These are phyloP conservation scores for Calocera cornea DNA, from an alignment of 768 basidiomycete species.

Conservation along the genomic window DNA sequence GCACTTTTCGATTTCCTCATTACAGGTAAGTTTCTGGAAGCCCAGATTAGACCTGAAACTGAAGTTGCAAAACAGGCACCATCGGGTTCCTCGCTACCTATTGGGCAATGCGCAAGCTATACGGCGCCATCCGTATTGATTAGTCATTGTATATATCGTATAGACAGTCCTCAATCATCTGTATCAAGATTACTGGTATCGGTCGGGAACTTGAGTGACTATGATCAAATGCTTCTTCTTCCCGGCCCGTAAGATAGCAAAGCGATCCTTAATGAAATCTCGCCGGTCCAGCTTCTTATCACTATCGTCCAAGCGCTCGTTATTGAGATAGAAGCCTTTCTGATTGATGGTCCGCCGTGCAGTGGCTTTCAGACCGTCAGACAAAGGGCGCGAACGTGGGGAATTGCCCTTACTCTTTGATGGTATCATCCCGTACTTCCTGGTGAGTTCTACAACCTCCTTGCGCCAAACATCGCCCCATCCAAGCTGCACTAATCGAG, in stretches of 20 bases:
- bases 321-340: slow-evolving; percentile 65
- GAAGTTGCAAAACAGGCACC: slow-evolving; percentile 38
- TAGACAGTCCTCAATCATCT: not conserved
- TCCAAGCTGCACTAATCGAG: slow-evolving; percentile 41
- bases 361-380: slow-evolving; percentile 29
- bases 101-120: slow-evolving; percentile 77
- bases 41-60: not conserved
- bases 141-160: slow-evolving; percentile 17
- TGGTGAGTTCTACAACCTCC: slow-evolving; percentile 48
- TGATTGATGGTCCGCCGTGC: slow-evolving; percentile 49
- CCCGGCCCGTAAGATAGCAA: slow-evolving; percentile 59
- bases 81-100: slow-evolving; percentile 86
- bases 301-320: slow-evolving; percentile 38
- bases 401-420: slow-evolving; percentile 44
- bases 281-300: slow-evolving; percentile 29
- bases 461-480: slow-evolving; percentile 38
- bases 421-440: slow-evolving; percentile 40
- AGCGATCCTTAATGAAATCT: slow-evolving; percentile 45
- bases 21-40: slow-evolving; percentile 44
- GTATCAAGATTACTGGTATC: not conserved
- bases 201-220: slow-evolving; percentile 19
- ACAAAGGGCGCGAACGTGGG: not conserved
- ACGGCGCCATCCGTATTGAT: slow-evolving; percentile 70
- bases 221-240: slow-evolving; percentile 57
- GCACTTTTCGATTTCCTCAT: slow-evolving; percentile 75